Evolutionary conservation across 2,329 filamentous ascomycete species (phyloP).

Genomic region (Fusarium hainanense): DNA sequence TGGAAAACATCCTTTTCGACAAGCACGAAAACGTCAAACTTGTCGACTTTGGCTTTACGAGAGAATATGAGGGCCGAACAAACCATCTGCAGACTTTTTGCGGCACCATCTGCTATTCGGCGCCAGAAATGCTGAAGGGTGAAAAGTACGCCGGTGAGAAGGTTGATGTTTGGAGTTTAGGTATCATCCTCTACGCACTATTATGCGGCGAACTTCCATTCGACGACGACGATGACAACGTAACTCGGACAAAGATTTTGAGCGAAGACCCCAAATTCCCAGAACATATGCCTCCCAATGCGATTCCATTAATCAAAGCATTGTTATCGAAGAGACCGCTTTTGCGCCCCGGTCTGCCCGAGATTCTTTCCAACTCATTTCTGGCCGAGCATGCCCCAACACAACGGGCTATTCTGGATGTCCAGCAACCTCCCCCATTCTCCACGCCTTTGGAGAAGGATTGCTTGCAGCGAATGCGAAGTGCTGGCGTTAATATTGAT

Average conservation of each 20-base stretch:
- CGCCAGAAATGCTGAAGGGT: conserved; percentile 97
- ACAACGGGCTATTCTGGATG: conserved; percentile 88
- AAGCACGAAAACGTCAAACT: conserved; percentile 98
- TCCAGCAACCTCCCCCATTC: conserved; percentile 84
- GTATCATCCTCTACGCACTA: conserved; percentile 85
- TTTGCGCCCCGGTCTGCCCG: conserved; percentile 81
- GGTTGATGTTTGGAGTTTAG: conserved; percentile 94
- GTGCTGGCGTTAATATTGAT: conserved; percentile 93
- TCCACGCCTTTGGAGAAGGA: conserved; percentile 89
- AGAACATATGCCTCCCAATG: conserved; percentile 80
- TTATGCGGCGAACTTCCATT: conserved; percentile 90
- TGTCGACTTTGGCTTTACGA: conserved; percentile 97
- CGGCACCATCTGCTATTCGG: conserved; percentile 96
- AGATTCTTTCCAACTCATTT: conserved; percentile 90
- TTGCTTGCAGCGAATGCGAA: conserved; percentile 90
- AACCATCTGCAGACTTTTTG: conserved; percentile 98
- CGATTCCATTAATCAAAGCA: conserved; percentile 78
- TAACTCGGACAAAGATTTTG: conserved; percentile 87
- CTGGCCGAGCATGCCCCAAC: conserved; percentile 86
- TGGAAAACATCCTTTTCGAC: conserved; percentile 91
- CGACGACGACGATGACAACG: conserved; percentile 92
- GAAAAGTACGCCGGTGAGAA: conserved; percentile 99
- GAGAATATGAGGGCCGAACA: conserved; percentile 94
- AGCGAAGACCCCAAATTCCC: conserved; percentile 88
- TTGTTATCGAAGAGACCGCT: conserved; percentile 93